Evolutionary conservation across 345 rosid genomes (phyloP), one percentile per base, ranked within the genome.

Genomic region (Punica granatum): DNA sequence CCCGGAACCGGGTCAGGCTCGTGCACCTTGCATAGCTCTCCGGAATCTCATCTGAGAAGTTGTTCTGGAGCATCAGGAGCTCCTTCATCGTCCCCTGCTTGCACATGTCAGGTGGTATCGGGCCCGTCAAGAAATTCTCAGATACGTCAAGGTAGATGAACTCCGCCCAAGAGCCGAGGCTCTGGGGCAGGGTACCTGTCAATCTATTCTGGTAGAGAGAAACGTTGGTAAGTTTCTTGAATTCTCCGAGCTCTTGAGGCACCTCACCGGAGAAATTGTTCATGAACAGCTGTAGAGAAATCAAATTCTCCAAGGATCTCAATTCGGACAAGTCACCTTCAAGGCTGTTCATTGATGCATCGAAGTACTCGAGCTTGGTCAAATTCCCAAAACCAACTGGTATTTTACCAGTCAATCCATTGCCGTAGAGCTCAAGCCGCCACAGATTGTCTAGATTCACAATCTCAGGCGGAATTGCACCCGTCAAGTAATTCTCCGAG

Each of bases 21-120:
- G 10, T 42, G 70, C 99, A 93, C 62, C 74, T 85, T 0, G 79
- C 88, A 39, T 93, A 93, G 11, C 76, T 74, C 2, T 78, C 75
- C 0, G 99, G 97, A 66, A 93, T 90, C 31, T 83, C 82, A 8
- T 97, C 99, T 0, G 95, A 78, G 43, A 93, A 71, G 23, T 74
- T 82, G 83, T 93, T 93, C 58, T 88, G 91, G 0, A 93, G 84
- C 72, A 93, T 51, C 10, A 93, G 85, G 48, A 93, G 79, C 67
- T 11, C 62, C 67, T 0, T 81, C 99, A 90, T 87, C 61, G 79
- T 80, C 60, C 97, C 95, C 32, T 70, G 69, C 75, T 89, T 87
- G 79, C 99, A 93, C 97, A 93, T 93, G 60, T 89, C 76, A 0
- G 97, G 90, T 0, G 99, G 99, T 69, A 93, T 83, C 4, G 86